Conservation (phyloP, 148 eudicot genomes). For the Heliamphora exappendiculata region DNA sequence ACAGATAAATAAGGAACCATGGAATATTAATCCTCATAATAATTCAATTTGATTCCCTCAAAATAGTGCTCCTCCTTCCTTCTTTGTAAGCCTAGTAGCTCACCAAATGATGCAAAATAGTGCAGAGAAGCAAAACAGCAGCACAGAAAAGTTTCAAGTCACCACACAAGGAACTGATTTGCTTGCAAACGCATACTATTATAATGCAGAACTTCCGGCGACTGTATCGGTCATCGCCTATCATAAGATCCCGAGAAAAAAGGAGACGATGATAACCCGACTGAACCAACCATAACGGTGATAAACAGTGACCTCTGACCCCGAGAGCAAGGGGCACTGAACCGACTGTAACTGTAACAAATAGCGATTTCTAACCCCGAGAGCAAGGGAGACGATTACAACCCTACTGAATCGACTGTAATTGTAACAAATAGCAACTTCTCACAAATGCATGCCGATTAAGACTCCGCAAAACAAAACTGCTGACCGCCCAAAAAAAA, state of each 20-base stretch:
- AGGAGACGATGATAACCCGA: too few relatives aligned
- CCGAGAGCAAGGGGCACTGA: not conserved
- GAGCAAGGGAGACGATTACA: not conserved
- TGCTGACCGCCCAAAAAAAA: not conserved
- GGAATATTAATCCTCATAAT: not conserved
- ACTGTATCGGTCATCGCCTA: not conserved
- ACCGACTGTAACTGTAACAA: too few relatives aligned
- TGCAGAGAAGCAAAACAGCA: not conserved
- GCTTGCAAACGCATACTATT: not conserved
- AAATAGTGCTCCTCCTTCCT: not conserved
- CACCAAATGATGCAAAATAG: not conserved
- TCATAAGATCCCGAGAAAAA: not conserved
- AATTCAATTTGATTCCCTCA: not conserved
- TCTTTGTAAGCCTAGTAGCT: not conserved
- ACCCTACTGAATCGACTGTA: not conserved
- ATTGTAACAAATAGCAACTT: not conserved
- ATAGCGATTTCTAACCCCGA: too few relatives aligned
- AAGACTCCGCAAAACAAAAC: constrained; percentile 7
- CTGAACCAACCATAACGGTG: too few relatives aligned
- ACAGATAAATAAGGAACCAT: not conserved
- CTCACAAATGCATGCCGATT: constrained; percentile 1
- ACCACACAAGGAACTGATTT: not conserved
- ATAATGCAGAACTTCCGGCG: not conserved
- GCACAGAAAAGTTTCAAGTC: not conserved
- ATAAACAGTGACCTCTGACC: too few relatives aligned